Conservation (phyloP, 495 filamentous ascomycete species). For the Neurospora sp. region DNA sequence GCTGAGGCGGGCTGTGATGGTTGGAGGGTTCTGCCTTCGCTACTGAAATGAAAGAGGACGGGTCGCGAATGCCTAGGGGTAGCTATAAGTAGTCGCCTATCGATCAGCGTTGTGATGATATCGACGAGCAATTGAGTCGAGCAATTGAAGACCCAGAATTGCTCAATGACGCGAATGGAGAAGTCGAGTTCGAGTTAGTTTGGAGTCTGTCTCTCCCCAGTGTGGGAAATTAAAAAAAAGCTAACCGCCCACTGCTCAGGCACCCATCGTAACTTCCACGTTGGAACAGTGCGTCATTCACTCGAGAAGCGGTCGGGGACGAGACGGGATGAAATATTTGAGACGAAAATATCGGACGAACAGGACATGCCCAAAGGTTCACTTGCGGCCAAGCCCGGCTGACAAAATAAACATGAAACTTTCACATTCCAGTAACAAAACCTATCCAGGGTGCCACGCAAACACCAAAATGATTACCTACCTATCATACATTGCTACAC, state of each 20-base stretch:
- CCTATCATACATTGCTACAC: not conserved
- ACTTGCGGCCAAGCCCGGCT: not conserved
- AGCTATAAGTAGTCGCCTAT: not conserved
- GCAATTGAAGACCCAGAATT: not conserved
- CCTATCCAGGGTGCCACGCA: not conserved
- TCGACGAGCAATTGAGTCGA: not conserved
- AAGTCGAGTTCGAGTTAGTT: not conserved
- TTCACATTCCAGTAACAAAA: not conserved
- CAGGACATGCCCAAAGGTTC: not conserved
- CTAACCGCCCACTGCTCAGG: not conserved
- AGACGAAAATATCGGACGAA: not conserved
- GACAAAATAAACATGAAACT: not conserved
- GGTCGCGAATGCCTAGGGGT: not conserved
- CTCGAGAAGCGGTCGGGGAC: not conserved
- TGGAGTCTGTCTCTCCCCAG: not conserved
- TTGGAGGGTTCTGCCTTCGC: not conserved
- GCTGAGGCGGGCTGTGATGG: not conserved
- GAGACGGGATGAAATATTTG: not conserved
- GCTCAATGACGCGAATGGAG: not conserved
- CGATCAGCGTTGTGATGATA: not conserved
- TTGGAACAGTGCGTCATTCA: not conserved
- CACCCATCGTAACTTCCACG: not conserved
- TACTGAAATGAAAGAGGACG: not conserved
- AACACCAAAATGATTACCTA: not conserved
- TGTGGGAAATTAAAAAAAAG: not conserved